phyloP scores from a whole-genome alignment of 192 early-diverging fungal species.

The Blastocladiella britannica region DNA sequence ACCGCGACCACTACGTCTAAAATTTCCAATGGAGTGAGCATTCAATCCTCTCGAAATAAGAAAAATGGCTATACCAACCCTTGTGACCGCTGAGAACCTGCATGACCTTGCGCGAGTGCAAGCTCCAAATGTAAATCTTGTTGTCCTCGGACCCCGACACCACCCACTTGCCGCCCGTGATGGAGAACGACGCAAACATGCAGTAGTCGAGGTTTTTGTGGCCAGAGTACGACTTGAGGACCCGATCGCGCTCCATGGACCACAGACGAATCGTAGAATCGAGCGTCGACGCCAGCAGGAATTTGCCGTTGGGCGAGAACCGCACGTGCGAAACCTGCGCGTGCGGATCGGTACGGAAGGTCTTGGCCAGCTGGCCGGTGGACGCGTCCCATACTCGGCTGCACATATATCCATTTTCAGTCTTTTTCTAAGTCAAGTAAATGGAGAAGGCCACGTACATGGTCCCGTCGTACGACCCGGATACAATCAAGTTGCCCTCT shows the following conservation, averaged over 20 bases:
- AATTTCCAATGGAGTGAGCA: not conserved
- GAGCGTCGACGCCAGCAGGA: slow-evolving; percentile 79
- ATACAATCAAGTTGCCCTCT: slow-evolving; percentile 91
- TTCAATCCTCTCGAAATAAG: not conserved
- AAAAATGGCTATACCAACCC: slow-evolving; percentile 20
- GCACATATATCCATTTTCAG: not conserved
- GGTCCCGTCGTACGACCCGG: slow-evolving; percentile 81
- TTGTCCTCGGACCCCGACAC: slow-evolving; percentile 90
- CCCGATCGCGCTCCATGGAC: slow-evolving; percentile 84
- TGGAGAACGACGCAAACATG: slow-evolving; percentile 79
- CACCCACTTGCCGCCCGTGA: slow-evolving; percentile 85
- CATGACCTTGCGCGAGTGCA: slow-evolving; percentile 87
- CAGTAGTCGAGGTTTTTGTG: slow-evolving; percentile 84
- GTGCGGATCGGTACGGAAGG: slow-evolving; percentile 13
- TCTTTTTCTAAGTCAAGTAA: slow-evolving; percentile 4
- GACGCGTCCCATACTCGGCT: slow-evolving; percentile 97
- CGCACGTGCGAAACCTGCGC: slow-evolving; percentile 55
- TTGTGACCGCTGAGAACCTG: slow-evolving; percentile 82
- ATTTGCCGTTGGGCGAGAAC: slow-evolving; percentile 98
- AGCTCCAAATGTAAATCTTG: slow-evolving; percentile 88
- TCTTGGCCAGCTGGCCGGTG: slow-evolving; percentile 95
- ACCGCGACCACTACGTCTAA: slow-evolving; percentile 6
- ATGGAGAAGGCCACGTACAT: slow-evolving; percentile 37
- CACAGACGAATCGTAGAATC: slow-evolving; percentile 88
- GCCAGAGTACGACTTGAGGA: slow-evolving; percentile 82